Percentiles rank a stretch among this genome's conserved stretches.
Conservation (phyloP, 345 rosid species). For the Melaleuca quinquenervia region DNA sequence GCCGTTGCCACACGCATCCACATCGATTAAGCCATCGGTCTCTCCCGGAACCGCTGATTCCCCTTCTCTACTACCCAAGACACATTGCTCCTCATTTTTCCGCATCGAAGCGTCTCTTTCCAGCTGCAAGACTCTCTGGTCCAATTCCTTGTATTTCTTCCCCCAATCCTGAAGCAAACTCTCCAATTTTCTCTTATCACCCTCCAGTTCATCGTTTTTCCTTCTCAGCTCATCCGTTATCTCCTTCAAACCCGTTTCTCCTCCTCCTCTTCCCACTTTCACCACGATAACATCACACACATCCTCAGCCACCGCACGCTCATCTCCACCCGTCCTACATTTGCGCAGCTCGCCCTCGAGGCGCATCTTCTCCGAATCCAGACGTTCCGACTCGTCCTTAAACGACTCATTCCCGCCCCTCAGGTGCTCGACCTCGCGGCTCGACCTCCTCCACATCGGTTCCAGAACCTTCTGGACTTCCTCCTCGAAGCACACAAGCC, state of each 20-base stretch:
- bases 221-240: neutral
- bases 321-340: neutral
- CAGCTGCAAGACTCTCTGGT: neutral
- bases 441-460: neutral
- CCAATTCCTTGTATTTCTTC: neutral
- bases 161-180: neutral
- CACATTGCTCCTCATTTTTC: neutral
- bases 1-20: neutral
- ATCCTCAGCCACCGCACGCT: accelerated
- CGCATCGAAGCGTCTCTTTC: neutral
- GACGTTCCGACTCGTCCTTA: neutral
- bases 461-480: neutral
- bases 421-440: neutral
- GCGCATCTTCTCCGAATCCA: neutral
- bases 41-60: neutral
- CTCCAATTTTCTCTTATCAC: neutral
- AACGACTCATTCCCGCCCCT: neutral
- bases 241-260: neutral
- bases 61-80: neutral
- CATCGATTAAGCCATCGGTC: neutral
- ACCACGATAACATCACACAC: neutral
- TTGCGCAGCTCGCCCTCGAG: neutral
- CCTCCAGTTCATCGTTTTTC: neutral
- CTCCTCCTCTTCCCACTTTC: neutral
- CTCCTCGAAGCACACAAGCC: neutral